Base-by-base conservation (phyloP, 1,284 basidiomycete genomes). In the Melampsora abietis-canadensis region DNA sequence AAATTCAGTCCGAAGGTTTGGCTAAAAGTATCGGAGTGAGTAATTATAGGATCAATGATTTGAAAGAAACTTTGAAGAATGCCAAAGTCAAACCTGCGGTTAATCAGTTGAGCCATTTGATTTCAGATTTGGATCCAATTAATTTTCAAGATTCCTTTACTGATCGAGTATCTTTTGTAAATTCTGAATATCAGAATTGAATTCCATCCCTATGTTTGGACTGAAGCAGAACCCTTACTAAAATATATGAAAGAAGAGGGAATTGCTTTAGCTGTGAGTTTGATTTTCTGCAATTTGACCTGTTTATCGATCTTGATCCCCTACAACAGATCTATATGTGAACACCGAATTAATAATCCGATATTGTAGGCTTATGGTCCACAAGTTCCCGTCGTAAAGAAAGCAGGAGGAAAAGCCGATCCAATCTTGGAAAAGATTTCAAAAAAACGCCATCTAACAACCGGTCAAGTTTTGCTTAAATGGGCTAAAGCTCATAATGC, bases 161-260 rank as follows among this genome's bases (percentile, higher is more conserved):
- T 17, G 48, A 51, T 51, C 21, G 48, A 12, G 5, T 19, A 3
- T 21, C 14, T 51, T 51, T 51, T 51, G 48, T 51, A 3, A 14
- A 21, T 4, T 19, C 14, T 4, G 4, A 4, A 4, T 19, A n/a
- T 17, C 62, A 72, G 69, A 63, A 72, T 72, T 51, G 69, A 72
- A 51, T 64, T 72, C 24, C 69, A 72, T 65, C 69, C 69, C 14
- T 72, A 72, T 48, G 69, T 72, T 51, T 72, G 69, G 69, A 65
- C 61, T 27, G 69, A 72, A 65, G 60, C 61, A 12, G 69, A 72
- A 51, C 62, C 69, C 4, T 31, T 72, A 17, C 12, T 72, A 21
- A 47, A 72, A 21, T 64, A 34, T 46, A 72, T 72, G 69, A 51
- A 72, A 12, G 17, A 63, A 40, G 61, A 64, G 46, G 37, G 30